Conservation (phyloP, 768 basidiomycete genomes). For the Termitomyces sp. region DNA sequence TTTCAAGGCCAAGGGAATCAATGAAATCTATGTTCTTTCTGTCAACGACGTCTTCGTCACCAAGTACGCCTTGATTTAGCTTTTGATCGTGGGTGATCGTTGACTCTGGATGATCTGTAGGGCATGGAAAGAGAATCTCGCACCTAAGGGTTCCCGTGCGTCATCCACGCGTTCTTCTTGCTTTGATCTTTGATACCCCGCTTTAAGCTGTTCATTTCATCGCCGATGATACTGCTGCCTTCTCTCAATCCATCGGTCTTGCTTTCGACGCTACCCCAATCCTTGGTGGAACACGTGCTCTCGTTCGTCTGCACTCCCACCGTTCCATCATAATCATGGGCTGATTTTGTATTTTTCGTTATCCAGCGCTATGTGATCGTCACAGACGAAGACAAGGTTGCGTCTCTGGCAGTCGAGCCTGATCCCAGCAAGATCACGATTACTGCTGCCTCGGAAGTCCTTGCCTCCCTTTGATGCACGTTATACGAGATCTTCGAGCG, state of each 20-base stretch:
- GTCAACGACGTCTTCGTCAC: conserved; percentile 80
- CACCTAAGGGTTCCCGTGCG: conserved; percentile 51
- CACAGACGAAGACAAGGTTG: conserved; percentile 52
- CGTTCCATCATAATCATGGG: background rate
- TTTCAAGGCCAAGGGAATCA: conserved; percentile 74
- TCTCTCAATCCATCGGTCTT: conserved; percentile 49
- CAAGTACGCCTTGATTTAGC: conserved; percentile 28
- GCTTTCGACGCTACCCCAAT: conserved; percentile 55
- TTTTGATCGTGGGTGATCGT: conserved; percentile 2
- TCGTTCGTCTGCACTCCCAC: conserved; percentile 29
- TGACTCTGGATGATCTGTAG: conserved; percentile 23
- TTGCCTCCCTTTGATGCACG: conserved; percentile 23
- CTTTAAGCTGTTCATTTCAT: conserved; percentile 50
- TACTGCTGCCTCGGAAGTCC: conserved; percentile 43
- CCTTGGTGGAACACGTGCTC: conserved; percentile 64
- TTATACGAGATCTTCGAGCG: background rate
- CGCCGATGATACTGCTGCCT: conserved; percentile 61
- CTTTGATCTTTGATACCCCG: conserved; percentile 4
- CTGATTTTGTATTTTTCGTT: conserved; percentile 2
- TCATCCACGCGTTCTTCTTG: conserved; percentile 2
- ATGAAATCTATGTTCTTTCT: conserved; percentile 63
- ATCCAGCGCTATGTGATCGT: conserved; percentile 51
- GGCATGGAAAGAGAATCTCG: conserved; percentile 63
- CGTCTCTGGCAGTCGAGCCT: conserved; percentile 46
- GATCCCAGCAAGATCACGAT: conserved; percentile 40